phyloP scores from a whole-genome alignment of 2,329 filamentous ascomycete genomes.

The Nemania sp. region DNA sequence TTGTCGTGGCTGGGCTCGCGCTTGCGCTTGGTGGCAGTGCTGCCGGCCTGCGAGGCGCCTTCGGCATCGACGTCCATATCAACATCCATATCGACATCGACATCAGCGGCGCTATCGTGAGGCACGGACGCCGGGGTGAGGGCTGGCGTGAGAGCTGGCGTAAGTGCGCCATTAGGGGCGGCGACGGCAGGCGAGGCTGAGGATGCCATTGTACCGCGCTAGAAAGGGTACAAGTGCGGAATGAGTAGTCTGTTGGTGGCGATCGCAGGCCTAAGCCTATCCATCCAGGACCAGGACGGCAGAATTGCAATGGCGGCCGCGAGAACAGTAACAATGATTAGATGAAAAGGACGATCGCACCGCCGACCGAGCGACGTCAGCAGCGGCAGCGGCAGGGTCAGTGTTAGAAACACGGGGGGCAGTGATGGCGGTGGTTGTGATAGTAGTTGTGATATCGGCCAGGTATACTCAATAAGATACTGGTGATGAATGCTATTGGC shows the following conservation, averaged over 20 bases:
- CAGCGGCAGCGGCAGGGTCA: too few species aligned
- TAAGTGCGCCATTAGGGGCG: slow-evolving; percentile 37
- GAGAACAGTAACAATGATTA: background rate
- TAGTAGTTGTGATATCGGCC: background rate
- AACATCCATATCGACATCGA: too few species aligned
- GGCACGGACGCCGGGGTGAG: slow-evolving; percentile 31
- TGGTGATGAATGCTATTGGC: slow-evolving; percentile 11
- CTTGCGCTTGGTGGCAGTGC: slow-evolving; percentile 39
- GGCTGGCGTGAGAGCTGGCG: too few species aligned
- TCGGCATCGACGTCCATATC: too few species aligned
- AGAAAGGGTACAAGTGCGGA: background rate
- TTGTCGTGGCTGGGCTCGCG: slow-evolving; percentile 35
- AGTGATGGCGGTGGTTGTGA: background rate
- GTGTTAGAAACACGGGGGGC: too few species aligned
- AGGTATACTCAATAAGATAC: background rate
- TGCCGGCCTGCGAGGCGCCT: slow-evolving; percentile 35
- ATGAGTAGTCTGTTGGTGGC: background rate
- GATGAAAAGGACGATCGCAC: too few species aligned
- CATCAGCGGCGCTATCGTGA: slow-evolving; percentile 25
- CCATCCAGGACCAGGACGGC: slow-evolving; percentile 10
- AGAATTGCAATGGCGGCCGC: background rate
- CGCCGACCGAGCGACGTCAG: slow-evolving; percentile 1
- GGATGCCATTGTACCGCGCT: slow-evolving; percentile 34
- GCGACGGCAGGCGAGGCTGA: slow-evolving; percentile 38
- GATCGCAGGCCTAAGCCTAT: slow-evolving; percentile 9